Conservation (phyloP, 2,329 filamentous ascomycete species). For the Epichloe gansuensis region DNA sequence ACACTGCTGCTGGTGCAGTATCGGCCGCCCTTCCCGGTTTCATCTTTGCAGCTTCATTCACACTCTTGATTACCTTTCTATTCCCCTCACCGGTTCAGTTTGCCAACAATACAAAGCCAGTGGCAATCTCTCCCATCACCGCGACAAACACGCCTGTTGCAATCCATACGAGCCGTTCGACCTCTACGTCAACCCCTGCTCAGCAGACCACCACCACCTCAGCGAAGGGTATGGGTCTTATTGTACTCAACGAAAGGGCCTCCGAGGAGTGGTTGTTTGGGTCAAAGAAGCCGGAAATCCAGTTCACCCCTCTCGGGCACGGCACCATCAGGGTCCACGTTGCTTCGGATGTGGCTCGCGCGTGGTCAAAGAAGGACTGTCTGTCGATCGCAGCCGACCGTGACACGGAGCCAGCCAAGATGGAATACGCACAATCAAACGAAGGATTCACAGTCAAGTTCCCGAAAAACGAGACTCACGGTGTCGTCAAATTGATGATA, state of each 20-base stretch:
- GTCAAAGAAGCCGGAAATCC: slow-evolving; percentile 20
- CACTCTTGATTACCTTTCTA: slow-evolving; percentile 16
- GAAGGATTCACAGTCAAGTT: slow-evolving; percentile 43
- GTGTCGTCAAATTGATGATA: slow-evolving; percentile 45
- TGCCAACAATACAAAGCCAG: background rate
- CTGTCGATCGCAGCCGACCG: slow-evolving; percentile 44
- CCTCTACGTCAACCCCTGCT: slow-evolving; percentile 3
- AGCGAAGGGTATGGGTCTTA: slow-evolving; percentile 15
- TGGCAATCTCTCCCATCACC: slow-evolving; percentile 11
- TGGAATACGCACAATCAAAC: slow-evolving; percentile 34
- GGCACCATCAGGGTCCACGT: slow-evolving; percentile 44
- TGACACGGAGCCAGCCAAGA: slow-evolving; percentile 33
- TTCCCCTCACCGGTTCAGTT: slow-evolving; percentile 13
- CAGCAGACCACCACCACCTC: slow-evolving; percentile 5
- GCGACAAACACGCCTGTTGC: slow-evolving; percentile 9
- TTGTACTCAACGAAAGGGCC: slow-evolving; percentile 17
- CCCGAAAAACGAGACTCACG: slow-evolving; percentile 41
- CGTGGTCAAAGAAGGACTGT: slow-evolving; percentile 43
- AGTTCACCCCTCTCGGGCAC: slow-evolving; percentile 22
- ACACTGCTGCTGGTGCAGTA: slow-evolving; percentile 3
- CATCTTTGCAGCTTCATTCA: slow-evolving; percentile 13
- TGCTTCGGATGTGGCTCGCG: slow-evolving; percentile 34
- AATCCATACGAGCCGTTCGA: slow-evolving; percentile 7
- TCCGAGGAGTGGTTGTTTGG: slow-evolving; percentile 24
- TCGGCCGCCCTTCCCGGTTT: slow-evolving; percentile 14